phyloP scores from a whole-genome alignment of 129 eudicot genomes.

The Flaveria trinervia region DNA sequence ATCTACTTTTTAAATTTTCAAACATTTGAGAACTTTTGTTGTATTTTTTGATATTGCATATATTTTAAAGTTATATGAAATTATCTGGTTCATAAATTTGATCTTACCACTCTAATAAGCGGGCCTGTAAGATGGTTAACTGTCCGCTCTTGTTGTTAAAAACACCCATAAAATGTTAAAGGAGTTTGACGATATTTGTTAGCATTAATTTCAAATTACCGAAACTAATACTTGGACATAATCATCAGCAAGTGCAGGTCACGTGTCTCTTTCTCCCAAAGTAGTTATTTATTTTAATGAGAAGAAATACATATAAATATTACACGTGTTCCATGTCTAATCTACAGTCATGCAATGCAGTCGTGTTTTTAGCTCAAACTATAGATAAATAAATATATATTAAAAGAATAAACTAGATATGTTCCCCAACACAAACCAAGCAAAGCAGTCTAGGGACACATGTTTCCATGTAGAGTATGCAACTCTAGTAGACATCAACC shows the following conservation, averaged over 20 bases:
- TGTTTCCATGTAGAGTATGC: slow-evolving; percentile 27
- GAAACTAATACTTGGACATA: background rate
- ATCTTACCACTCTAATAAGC: too few species aligned
- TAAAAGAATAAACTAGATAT: slow-evolving; percentile 17
- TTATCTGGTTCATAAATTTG: too few species aligned
- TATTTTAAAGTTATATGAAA: too few species aligned
- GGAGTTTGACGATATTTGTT: background rate
- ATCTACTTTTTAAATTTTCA: too few species aligned
- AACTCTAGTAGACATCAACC: slow-evolving; percentile 15
- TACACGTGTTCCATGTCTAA: slow-evolving; percentile 26
- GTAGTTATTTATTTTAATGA: background rate
- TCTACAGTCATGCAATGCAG: slow-evolving; percentile 30
- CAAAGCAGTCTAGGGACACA: slow-evolving; percentile 26
- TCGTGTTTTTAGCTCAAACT: slow-evolving; percentile 15
- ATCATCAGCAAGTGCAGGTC: slow-evolving; percentile 3
- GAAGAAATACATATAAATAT: background rate
- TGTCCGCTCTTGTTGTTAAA: too few species aligned
- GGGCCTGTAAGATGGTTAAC: too few species aligned
- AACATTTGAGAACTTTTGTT: too few species aligned
- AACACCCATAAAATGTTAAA: too few species aligned
- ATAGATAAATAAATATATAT: background rate
- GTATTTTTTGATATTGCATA: too few species aligned
- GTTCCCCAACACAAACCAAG: slow-evolving; percentile 40
- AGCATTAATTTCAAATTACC: background rate
- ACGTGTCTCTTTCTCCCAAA: slow-evolving; percentile 3